These are phyloP conservation scores for Suhomyces bribrorum DNA, from an alignment of 1,139 yeast genomes.

Conservation along the genomic window DNA sequence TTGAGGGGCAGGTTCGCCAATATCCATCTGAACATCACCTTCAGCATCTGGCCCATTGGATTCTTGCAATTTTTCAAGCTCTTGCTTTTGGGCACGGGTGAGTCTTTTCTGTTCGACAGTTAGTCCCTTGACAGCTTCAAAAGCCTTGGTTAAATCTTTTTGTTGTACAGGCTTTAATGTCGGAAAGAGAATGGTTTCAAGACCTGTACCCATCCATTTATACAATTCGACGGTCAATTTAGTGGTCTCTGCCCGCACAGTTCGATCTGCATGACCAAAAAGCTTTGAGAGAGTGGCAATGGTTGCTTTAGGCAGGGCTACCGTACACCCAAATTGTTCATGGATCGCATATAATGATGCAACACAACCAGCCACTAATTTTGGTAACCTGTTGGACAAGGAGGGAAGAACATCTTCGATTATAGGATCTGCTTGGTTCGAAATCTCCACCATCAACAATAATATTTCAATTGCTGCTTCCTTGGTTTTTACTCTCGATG, in stretches of 20 bases:
- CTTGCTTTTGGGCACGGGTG: slow-evolving; percentile 51
- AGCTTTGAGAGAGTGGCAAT: slow-evolving; percentile 64
- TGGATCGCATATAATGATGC: slow-evolving; percentile 58
- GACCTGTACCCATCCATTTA: slow-evolving; percentile 72
- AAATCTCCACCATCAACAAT: slow-evolving; percentile 59
- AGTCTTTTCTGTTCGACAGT: slow-evolving; percentile 57
- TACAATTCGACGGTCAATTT: slow-evolving; percentile 69
- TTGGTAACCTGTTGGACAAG: slow-evolving; percentile 68
- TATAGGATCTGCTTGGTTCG: slow-evolving; percentile 62
- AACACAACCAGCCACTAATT: slow-evolving; percentile 70
- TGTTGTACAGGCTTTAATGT: slow-evolving; percentile 90
- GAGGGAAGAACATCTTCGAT: slow-evolving; percentile 69
- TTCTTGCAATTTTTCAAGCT: slow-evolving; percentile 17
- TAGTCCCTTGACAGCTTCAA: slow-evolving; percentile 51
- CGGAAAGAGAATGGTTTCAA: slow-evolving; percentile 62
- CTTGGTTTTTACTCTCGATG: slow-evolving; percentile 77
- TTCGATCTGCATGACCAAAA: slow-evolving; percentile 85
- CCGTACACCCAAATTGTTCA: slow-evolving; percentile 69
- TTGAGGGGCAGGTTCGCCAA: slow-evolving; percentile 16
- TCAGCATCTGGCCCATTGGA: slow-evolving; percentile 35
- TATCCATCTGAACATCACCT: slow-evolving; percentile 36
- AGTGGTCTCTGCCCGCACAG: slow-evolving; percentile 80
- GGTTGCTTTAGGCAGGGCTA: slow-evolving; percentile 57
- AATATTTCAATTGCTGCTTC: slow-evolving; percentile 64
- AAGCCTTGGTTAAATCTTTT: slow-evolving; percentile 73